Conservation (phyloP, 1,284 basidiomycete genomes). For the Cutaneotrichosporon cavernicola region DNA sequence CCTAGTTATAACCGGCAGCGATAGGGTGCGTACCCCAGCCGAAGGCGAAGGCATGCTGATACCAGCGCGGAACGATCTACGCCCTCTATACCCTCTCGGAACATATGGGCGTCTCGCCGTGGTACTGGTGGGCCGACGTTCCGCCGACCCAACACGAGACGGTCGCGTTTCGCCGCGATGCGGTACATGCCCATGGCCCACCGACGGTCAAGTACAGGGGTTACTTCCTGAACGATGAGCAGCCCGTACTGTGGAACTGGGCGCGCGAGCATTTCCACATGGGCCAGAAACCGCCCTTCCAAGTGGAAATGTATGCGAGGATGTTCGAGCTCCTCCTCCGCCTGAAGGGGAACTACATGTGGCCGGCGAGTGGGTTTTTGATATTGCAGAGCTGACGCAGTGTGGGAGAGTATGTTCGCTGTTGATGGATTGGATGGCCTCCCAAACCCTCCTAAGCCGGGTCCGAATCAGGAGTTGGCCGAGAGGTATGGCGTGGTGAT, state of each 20-base stretch:
- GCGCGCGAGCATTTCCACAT: constrained; percentile 65
- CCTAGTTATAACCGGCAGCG: constrained; percentile 65
- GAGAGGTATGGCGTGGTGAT: constrained; percentile 69
- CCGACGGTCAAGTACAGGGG: constrained; percentile 70
- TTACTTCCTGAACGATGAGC: constrained; percentile 63
- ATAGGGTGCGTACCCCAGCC: constrained; percentile 55
- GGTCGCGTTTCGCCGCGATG: constrained; percentile 57
- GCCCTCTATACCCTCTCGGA: constrained; percentile 68
- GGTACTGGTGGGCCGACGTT: constrained; percentile 63
- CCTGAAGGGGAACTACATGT: constrained; percentile 67
- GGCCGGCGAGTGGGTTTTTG: constrained; percentile 50
- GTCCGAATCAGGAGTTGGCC: constrained; percentile 63
- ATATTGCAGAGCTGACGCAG: constrained; percentile 8
- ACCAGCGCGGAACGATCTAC: constrained; percentile 58
- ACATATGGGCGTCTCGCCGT: constrained; percentile 60
- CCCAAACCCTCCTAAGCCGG: constrained; percentile 26
- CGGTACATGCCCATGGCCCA: constrained; percentile 62
- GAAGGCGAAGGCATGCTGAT: not conserved
- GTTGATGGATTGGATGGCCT: constrained; percentile 59
- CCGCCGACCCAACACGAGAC: constrained; percentile 58
- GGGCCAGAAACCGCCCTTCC: constrained; percentile 58
- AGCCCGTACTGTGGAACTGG: constrained; percentile 61
- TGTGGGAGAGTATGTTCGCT: constrained; percentile 61
- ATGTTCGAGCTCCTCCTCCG: constrained; percentile 63
- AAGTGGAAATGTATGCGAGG: constrained; percentile 60